A percentile compares a stretch with the other conserved stretches of the same genome.
Evolutionary conservation across 176 grass and related monocot species (phyloP).

Genomic region (Ensete ventricosum): DNA sequence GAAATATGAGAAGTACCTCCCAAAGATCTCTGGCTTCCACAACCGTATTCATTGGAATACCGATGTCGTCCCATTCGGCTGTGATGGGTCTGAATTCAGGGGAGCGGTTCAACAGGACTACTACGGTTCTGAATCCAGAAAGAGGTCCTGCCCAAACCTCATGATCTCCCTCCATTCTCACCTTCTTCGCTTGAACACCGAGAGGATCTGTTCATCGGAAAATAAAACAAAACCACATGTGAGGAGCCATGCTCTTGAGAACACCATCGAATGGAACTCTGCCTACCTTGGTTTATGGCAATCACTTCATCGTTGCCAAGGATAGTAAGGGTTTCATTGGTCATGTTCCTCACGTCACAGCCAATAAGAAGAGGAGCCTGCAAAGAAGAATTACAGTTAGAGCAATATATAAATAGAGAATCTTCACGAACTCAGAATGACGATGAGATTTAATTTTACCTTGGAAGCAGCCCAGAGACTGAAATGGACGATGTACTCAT

Average conservation of each 20-base stretch:
- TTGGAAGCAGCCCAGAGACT: constrained; percentile 88
- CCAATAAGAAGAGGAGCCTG: constrained; percentile 89
- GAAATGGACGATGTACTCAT: constrained; percentile 81
- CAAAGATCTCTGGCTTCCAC: constrained; percentile 58
- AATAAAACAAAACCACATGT: not conserved
- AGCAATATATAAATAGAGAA: not conserved
- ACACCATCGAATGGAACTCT: too few species aligned
- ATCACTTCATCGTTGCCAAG: constrained; percentile 85
- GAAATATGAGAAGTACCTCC: constrained; percentile 29
- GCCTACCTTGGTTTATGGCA: constrained; percentile 75
- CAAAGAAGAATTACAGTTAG: not conserved
- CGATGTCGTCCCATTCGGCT: constrained; percentile 42
- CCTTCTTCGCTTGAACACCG: constrained; percentile 84
- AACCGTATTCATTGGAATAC: constrained; percentile 25
- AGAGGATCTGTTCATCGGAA: constrained; percentile 41
- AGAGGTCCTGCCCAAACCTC: constrained; percentile 69
- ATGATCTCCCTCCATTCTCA: constrained; percentile 67
- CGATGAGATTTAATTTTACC: constrained; percentile 5
- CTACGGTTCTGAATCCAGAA: constrained; percentile 32
- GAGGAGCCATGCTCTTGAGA: too few species aligned
- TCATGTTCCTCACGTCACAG: constrained; percentile 65
- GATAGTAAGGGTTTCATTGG: constrained; percentile 61
- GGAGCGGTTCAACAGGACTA: constrained; percentile 51
- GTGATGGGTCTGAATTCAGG: constrained; percentile 7
- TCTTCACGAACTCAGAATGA: not conserved